Conservation (phyloP, 805 yeast species). For the Priceomyces fermenticarens region DNA sequence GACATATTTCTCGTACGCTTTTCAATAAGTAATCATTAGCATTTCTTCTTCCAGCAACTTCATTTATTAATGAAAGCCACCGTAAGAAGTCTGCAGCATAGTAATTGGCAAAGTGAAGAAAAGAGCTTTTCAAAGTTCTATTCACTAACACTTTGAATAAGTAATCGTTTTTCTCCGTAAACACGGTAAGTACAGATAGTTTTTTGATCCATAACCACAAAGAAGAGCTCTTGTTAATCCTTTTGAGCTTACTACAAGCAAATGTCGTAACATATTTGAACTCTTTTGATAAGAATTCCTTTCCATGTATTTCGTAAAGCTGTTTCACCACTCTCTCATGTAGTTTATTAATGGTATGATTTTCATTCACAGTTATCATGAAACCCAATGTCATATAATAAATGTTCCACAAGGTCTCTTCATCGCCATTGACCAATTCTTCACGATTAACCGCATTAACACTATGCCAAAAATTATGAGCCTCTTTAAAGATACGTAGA, state of each 20-base stretch:
- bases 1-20: conserved; percentile 10
- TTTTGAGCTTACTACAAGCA: conserved; percentile 23
- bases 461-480: conserved; percentile 27
- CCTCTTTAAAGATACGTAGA: conserved; percentile 27
- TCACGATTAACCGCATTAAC: neutral
- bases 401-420: conserved; percentile 9
- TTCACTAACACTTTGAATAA: conserved; percentile 7
- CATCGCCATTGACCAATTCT: neutral
- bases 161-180: conserved; percentile 1
- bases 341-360: conserved; percentile 25
- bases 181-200: conserved; percentile 15
- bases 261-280: conserved; percentile 30
- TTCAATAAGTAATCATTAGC: conserved; percentile 2
- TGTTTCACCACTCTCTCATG: conserved; percentile 24
- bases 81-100: conserved; percentile 31
- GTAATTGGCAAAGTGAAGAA: conserved; percentile 38
- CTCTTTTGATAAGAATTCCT: conserved; percentile 13
- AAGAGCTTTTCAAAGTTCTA: conserved; percentile 25
- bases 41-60: neutral
- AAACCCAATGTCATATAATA: conserved; percentile 33
- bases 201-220: conserved; percentile 35
- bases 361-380: conserved; percentile 37
- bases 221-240: conserved; percentile 39
- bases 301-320: conserved; percentile 7
- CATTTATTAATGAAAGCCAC: conserved; percentile 23